A percentile compares a stretch with the other conserved stretches of the same genome.
phyloP scores from a whole-genome alignment of 2,329 filamentous ascomycete genomes.

The Fusarium sp. region DNA sequence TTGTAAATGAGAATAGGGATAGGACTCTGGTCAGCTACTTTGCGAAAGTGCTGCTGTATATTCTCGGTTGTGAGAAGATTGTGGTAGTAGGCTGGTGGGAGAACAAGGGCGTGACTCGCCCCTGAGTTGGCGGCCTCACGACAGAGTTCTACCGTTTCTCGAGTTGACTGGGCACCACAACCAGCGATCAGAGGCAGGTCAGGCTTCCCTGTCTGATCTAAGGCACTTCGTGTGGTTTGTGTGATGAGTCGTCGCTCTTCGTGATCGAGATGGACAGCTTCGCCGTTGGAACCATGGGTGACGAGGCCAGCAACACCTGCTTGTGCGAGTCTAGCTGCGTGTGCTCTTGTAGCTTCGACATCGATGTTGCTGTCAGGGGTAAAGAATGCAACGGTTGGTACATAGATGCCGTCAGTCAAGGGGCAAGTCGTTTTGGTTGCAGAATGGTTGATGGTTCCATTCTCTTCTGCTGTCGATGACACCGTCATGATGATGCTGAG shows the following conservation, averaged over 20 bases:
- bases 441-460: background rate
- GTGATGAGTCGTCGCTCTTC: slow-evolving; percentile 70
- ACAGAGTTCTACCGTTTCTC: slow-evolving; percentile 71
- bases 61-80: slow-evolving; percentile 64
- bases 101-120: slow-evolving; percentile 71
- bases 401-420: slow-evolving; percentile 60
- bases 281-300: slow-evolving; percentile 75
- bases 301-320: slow-evolving; percentile 72
- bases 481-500: slow-evolving; percentile 7
- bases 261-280: slow-evolving; percentile 73
- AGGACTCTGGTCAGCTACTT: slow-evolving; percentile 65
- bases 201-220: slow-evolving; percentile 63
- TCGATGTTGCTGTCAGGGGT: slow-evolving; percentile 63
- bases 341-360: slow-evolving; percentile 57
- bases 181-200: slow-evolving; percentile 72
- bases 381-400: slow-evolving; percentile 71
- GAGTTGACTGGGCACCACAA: slow-evolving; percentile 71
- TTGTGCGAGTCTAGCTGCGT: slow-evolving; percentile 66
- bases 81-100: slow-evolving; percentile 74
- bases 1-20: slow-evolving; percentile 70
- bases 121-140: slow-evolving; percentile 69
- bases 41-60: slow-evolving; percentile 67
- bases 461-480: slow-evolving; percentile 10
- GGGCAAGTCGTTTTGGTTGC: background rate
- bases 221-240: slow-evolving; percentile 65